These are phyloP conservation scores for Moniliella sp. DNA, from an alignment of 1,284 basidiomycete species.

Conservation along the genomic window DNA sequence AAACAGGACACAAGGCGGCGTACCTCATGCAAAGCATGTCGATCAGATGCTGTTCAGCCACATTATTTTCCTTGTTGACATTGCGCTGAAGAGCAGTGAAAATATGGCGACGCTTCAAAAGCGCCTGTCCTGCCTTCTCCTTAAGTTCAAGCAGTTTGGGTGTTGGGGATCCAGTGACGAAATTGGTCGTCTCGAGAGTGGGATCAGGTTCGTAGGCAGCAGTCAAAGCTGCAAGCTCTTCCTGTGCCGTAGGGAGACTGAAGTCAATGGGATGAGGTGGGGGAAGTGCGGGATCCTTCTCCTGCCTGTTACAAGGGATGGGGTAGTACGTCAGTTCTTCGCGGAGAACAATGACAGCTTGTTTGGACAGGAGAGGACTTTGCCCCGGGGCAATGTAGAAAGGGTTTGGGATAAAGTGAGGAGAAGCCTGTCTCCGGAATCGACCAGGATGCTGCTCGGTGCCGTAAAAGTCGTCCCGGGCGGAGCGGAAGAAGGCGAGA, in stretches of 20 bases:
- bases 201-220: neutral
- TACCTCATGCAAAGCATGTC: constrained; percentile 99
- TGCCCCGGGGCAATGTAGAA: constrained; percentile 16
- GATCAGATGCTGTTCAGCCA: constrained; percentile 94
- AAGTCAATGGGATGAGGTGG: constrained; percentile 1
- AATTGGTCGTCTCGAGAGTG: constrained; percentile 11
- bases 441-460: constrained; percentile 51
- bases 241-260: neutral
- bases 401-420: neutral
- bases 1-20: constrained; percentile 41
- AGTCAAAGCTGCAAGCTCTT: neutral
- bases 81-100: constrained; percentile 95
- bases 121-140: constrained; percentile 47
- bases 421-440: constrained; percentile 33
- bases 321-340: constrained; percentile 97
- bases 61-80: constrained; percentile 95
- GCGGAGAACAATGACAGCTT: constrained; percentile 89
- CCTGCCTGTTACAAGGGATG: constrained; percentile 43
- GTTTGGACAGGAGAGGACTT: constrained; percentile 65
- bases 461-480: constrained; percentile 79
- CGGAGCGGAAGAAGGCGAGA: constrained; percentile 65
- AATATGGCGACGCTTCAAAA: constrained; percentile 72
- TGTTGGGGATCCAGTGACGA: constrained; percentile 54
- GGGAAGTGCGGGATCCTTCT: neutral
- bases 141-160: constrained; percentile 40